Base-by-base conservation (phyloP, 495 filamentous ascomycete species). In the Penicillium longicatenatum region DNA sequence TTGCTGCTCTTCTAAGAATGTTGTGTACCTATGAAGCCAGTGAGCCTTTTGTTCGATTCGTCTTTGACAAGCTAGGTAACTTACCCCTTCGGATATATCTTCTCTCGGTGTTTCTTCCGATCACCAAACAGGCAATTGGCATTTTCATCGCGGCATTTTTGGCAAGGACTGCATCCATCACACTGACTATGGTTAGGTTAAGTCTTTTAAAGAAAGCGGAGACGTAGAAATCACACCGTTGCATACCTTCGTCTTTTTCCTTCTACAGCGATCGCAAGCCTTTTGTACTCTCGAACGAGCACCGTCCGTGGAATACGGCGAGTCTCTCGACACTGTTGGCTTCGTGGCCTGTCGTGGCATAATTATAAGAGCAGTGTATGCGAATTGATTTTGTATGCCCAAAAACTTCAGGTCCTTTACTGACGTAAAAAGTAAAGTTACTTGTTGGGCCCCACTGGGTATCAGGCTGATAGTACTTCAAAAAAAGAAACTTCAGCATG, bases 261-360 rank as follows among this genome's bases (percentile, higher is more conserved):
- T 30, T 29, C 46, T 49, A 31, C 46, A 49, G 46, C 46, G 46
- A 31, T 49, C 46, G 31, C 46, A 49, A 30, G 46, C 46, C 30
- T 49, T 49, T 5, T 49, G 24, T 29, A 31, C 22, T 17, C 46
- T 49, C 10, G 22, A 49, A 30, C 21, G 46, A 49, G 22, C 12
- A 17, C 20, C 14, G 11, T 49, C 24, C 46, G 29, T 49, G 10
- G 24, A 22, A 14, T 47, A 22, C 2, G 46, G 22, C 37, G 16
- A 39, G 14, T 39, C 37, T 39, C 16, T 39, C 16, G 37, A 39
- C 37, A 39, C 37, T 39, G 14, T 4, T 6, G 37, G 16, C 7
- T 39, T 39, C 37, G 37, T 16, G 16, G 12, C 7, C 16, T 39
- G 14, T 14, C 37, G 37, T 16, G 37, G 37, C 37, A 39, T 39